These are phyloP conservation scores for Usnea hakonensis DNA, from an alignment of 495 filamentous ascomycete genomes.

Conservation along the genomic window DNA sequence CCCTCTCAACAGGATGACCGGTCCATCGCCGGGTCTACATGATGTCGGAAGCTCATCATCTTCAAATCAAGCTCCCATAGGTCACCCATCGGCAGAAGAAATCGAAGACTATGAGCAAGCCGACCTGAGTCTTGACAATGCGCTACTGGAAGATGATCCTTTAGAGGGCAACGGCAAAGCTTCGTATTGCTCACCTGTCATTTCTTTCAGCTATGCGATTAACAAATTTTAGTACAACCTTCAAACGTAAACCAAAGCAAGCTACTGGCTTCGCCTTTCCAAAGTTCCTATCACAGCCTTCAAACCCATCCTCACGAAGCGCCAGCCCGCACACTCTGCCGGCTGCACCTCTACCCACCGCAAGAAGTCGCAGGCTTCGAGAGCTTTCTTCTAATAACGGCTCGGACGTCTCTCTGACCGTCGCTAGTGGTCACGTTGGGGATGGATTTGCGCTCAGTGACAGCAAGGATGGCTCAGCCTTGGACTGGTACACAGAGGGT, in stretches of 20 bases:
- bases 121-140: constrained; percentile 27
- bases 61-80: background rate
- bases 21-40: constrained; percentile 7
- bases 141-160: constrained; percentile 41
- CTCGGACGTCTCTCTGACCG: constrained; percentile 26
- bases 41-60: constrained; percentile 12
- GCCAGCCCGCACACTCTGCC: constrained; percentile 17
- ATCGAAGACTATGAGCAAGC: constrained; percentile 18
- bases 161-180: constrained; percentile 40
- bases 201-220: background rate
- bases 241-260: constrained; percentile 76
- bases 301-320: constrained; percentile 17
- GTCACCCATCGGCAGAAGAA: constrained; percentile 10
- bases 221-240: constrained; percentile 51
- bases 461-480: constrained; percentile 56
- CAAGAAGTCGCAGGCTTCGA: constrained; percentile 23
- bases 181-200: constrained; percentile 29
- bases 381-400: constrained; percentile 22
- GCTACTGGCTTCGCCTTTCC: constrained; percentile 48
- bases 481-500: constrained; percentile 88
- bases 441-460: constrained; percentile 29
- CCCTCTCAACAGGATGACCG: constrained; percentile 12
- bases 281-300: constrained; percentile 44
- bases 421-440: constrained; percentile 32
- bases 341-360: constrained; percentile 18